Percentiles rank a stretch among this genome's conserved stretches.
phyloP scores from a whole-genome alignment of 768 basidiomycete species.

The Podaxis rugospora region DNA sequence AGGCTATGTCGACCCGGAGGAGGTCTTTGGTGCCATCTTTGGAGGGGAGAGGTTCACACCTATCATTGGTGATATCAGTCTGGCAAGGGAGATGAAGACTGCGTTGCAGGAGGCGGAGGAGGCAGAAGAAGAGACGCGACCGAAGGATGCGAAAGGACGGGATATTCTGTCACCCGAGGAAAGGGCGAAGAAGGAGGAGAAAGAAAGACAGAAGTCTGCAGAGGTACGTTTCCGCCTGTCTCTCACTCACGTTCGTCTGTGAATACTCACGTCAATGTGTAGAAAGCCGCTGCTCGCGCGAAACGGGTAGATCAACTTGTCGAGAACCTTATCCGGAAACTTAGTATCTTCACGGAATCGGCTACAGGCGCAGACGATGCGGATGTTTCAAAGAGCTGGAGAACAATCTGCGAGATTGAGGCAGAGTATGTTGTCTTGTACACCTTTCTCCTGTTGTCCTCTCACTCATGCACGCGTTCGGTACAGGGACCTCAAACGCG shows the following conservation, averaged over 20 bases:
- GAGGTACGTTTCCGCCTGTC: slow-evolving; percentile 49
- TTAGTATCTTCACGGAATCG: slow-evolving; percentile 85
- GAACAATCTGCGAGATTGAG: slow-evolving; percentile 74
- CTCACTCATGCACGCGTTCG: slow-evolving; percentile 3
- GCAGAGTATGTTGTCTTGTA: slow-evolving; percentile 57
- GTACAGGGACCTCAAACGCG: slow-evolving; percentile 70
- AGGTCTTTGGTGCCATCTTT: slow-evolving; percentile 79
- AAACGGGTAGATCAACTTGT: slow-evolving; percentile 74
- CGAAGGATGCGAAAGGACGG: slow-evolving; percentile 48
- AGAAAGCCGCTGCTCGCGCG: slow-evolving; percentile 80
- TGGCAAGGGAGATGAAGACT: slow-evolving; percentile 90
- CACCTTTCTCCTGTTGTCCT: background rate
- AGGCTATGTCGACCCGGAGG: slow-evolving; percentile 84
- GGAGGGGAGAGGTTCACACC: slow-evolving; percentile 84
- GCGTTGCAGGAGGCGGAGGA: slow-evolving; percentile 87
- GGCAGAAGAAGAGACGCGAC: slow-evolving; percentile 45
- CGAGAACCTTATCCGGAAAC: slow-evolving; percentile 74
- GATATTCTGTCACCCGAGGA: slow-evolving; percentile 65
- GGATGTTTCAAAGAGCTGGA: slow-evolving; percentile 70
- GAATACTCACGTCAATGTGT: slow-evolving; percentile 4
- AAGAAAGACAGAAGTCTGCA: slow-evolving; percentile 52
- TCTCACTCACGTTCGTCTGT: slow-evolving; percentile 7
- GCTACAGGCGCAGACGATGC: slow-evolving; percentile 64
- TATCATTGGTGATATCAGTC: slow-evolving; percentile 84
- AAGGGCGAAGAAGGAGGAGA: slow-evolving; percentile 70